Evolutionary conservation across 2,329 filamentous ascomycete species (phyloP), one percentile per base, ranked within the genome.

Genomic region (Ampelomyces quisqualis): DNA sequence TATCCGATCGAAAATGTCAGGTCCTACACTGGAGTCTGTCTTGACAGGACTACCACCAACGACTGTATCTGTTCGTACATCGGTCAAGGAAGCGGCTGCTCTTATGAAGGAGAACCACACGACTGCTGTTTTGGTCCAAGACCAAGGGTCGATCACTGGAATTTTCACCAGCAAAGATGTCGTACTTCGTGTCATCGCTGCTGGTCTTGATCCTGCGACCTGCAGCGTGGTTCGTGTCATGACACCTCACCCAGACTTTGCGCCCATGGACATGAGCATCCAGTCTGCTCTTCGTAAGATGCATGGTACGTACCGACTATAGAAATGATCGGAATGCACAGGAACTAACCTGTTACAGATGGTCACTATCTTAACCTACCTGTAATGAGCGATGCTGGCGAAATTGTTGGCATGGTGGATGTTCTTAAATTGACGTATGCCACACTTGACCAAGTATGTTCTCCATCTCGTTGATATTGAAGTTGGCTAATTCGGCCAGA

Each of bases 141-240:
- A 98, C 68, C 89, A 95, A 70, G 90, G 91, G 39, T 88, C 90
- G 29, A 97, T 98, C 65, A 98, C 93, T 38, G 93, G 93, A 72
- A 98, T 98, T 65, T 98, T 98, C 69, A 98, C 93, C 45, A 97
- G 93, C 76, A 98, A 98, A 75, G 93, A 98, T 73, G 91, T 98
- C 35, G 93, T 98, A 44, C 79, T 98, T 43, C 89, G 93, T 70
- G 93, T 98, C 46, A 98, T 98, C 72, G 93, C 93, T 39, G 93
- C 93, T 34, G 93, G 93, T 13, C 79, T 98, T 45, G 93, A 98
- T 69, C 93, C 93, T 31, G 79, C 83, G 45, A 97, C 86, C 62
- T 98, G 93, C 79, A 97, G 91, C 67, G 93, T 98, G 47, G 91
- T 98, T 53, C 85, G 93, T 58, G 93, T 98, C 55, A 98, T 98